phyloP scores from a whole-genome alignment of 2,329 filamentous ascomycete genomes.

The Fusarium papillatum region DNA sequence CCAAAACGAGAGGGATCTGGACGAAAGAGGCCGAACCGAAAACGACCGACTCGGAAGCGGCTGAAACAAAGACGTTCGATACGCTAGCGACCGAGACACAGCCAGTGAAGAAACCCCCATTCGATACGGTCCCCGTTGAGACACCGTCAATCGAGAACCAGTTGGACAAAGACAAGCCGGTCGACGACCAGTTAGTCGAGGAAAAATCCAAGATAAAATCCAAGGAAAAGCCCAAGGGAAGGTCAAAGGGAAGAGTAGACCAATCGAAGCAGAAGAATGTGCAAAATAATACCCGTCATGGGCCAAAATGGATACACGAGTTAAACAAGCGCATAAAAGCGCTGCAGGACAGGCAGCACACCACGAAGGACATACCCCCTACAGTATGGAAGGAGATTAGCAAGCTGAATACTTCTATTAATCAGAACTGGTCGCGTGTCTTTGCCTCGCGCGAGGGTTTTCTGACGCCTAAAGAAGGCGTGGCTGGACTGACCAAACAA shows the following conservation, averaged over 20 bases:
- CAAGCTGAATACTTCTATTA: not conserved
- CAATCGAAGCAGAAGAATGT: not conserved
- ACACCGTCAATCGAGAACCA: not conserved
- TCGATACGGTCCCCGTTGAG: not conserved
- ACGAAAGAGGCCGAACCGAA: not conserved
- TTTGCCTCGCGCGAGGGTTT: slow-evolving; percentile 83
- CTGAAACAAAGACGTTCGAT: not conserved
- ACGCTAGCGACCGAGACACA: not conserved
- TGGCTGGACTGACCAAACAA: slow-evolving; percentile 74
- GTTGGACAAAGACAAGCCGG: not conserved
- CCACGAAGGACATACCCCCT: slow-evolving; percentile 16
- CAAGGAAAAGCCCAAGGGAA: not conserved
- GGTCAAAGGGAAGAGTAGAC: not conserved
- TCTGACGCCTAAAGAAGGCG: slow-evolving; percentile 66
- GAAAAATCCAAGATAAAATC: not conserved
- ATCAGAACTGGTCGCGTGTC: slow-evolving; percentile 75
- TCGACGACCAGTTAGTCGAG: not conserved
- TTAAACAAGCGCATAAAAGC: not conserved
- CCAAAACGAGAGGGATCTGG: not conserved
- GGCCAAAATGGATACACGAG: not conserved
- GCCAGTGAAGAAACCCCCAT: not conserved
- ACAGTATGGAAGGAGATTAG: slow-evolving; percentile 4
- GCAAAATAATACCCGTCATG: not conserved
- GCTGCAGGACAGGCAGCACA: slow-evolving; percentile 8
- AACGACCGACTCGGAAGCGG: not conserved